A percentile compares a stretch with the other conserved stretches of the same genome.
These are phyloP conservation scores for Umbilicus rupestris DNA, from an alignment of 164 flowering plant genomes.

Conservation along the genomic window DNA sequence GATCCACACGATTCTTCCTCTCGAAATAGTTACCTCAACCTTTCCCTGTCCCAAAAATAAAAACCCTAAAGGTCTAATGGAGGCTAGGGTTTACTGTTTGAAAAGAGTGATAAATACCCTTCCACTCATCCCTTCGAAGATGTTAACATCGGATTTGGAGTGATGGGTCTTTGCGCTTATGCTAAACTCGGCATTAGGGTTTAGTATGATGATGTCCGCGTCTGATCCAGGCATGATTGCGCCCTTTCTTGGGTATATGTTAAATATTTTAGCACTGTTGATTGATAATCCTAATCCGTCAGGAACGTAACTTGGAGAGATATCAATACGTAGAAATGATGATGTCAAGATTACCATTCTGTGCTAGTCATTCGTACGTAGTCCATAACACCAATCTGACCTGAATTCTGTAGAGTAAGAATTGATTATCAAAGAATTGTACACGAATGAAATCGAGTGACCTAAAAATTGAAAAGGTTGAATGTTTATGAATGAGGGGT, in stretches of 20 bases:
- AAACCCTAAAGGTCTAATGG: no score
- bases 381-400: slow-evolving; percentile 52
- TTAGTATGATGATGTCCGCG: slow-evolving; percentile 86
- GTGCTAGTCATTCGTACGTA: slow-evolving; percentile 86
- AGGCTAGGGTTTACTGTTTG: no score
- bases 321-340: not conserved
- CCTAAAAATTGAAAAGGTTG: no score
- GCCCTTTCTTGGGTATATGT: slow-evolving; percentile 92
- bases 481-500: not conserved
- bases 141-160: slow-evolving; percentile 76
- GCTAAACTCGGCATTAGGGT: slow-evolving; percentile 72
- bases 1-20: slow-evolving; percentile 85
- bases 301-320: not conserved
- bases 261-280: slow-evolving; percentile 86
- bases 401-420: not conserved
- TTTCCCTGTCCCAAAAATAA: slow-evolving; percentile 65
- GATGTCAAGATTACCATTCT: slow-evolving; percentile 83
- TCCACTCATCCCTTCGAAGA: slow-evolving; percentile 67
- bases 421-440: no score
- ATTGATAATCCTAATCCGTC: not conserved
- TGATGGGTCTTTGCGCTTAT: slow-evolving; percentile 65
- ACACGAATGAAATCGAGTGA: no score
- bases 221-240: slow-evolving; percentile 89
- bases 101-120: no score
- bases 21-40: slow-evolving; percentile 84